phyloP scores from a whole-genome alignment of 1,139 yeast species.

The Taiozyma sp. region DNA sequence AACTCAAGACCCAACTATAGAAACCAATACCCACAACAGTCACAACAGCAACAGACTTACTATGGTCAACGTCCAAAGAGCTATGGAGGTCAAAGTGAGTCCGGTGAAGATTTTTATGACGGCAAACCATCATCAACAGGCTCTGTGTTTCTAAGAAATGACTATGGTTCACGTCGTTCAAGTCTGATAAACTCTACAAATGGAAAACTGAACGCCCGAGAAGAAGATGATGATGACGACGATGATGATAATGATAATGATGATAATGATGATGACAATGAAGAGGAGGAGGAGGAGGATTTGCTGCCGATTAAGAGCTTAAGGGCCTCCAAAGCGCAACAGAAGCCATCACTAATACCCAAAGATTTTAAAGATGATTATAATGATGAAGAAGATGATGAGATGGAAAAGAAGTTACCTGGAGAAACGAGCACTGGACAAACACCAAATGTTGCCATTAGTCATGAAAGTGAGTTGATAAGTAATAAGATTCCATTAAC shows the following conservation, averaged over 20 bases:
- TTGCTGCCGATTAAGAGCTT: background rate
- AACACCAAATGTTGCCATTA: background rate
- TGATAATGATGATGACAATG: background rate
- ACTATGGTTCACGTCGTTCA: background rate
- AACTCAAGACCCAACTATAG: background rate
- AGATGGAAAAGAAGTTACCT: slow-evolving; percentile 8
- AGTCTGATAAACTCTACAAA: background rate
- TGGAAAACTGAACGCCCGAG: too few species aligned
- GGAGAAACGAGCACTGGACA: background rate
- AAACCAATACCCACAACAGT: background rate
- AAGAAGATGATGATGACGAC: background rate
- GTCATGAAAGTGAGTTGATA: slow-evolving; percentile 3
- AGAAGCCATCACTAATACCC: slow-evolving; percentile 22
- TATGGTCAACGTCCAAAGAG: background rate
- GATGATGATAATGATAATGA: background rate
- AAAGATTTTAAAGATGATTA: slow-evolving; percentile 20
- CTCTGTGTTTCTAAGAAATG: background rate
- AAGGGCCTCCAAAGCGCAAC: background rate
- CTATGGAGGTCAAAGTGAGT: background rate
- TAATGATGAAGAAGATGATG: slow-evolving; percentile 20
- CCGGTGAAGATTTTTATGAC: background rate
- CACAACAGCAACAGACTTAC: background rate
- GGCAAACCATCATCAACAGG: background rate
- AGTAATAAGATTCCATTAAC: slow-evolving; percentile 14
- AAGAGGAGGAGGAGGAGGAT: background rate